A percentile compares a stretch with the other conserved stretches of the same genome.
Conservation (phyloP, 768 basidiomycete genomes). For the Tulasnella sp. region DNA sequence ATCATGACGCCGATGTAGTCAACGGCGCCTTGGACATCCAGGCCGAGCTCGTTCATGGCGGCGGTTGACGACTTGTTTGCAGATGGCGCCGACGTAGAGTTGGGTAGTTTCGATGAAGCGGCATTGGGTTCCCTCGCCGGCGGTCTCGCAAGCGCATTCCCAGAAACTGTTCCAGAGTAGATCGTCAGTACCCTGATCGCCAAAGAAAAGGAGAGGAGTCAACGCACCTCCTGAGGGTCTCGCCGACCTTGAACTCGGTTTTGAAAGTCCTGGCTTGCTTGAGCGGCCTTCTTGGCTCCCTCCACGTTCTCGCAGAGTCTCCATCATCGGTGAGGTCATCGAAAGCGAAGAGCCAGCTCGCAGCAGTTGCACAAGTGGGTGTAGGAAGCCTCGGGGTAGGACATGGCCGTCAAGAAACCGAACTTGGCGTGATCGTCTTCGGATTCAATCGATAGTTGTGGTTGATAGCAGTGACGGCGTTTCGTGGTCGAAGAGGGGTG, state of each 20-base stretch:
- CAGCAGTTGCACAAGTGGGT: constrained; percentile 60
- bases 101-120: constrained; percentile 75
- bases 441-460: no score
- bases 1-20: constrained; percentile 56
- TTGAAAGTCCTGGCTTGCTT: constrained; percentile 55
- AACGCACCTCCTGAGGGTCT: constrained; percentile 68
- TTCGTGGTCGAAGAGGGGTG: no score
- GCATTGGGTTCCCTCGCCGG: constrained; percentile 53
- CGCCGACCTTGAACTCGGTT: constrained; percentile 52
- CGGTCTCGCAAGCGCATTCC: constrained; percentile 56
- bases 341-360: constrained; percentile 70
- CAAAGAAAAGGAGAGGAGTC: constrained; percentile 9
- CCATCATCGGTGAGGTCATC: constrained; percentile 69
- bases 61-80: constrained; percentile 64
- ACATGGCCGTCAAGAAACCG: constrained; percentile 58
- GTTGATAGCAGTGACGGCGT: no score
- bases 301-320: constrained; percentile 47
- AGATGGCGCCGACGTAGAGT: constrained; percentile 71
- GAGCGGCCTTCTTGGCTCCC: constrained; percentile 50
- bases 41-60: constrained; percentile 58
- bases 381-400: constrained; percentile 51
- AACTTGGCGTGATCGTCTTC: constrained; percentile 7
- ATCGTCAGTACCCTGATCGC: neutral
- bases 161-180: constrained; percentile 45
- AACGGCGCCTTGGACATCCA: constrained; percentile 65